phyloP scores from a whole-genome alignment of 441 rosid species.

The Corymbia citriodora region DNA sequence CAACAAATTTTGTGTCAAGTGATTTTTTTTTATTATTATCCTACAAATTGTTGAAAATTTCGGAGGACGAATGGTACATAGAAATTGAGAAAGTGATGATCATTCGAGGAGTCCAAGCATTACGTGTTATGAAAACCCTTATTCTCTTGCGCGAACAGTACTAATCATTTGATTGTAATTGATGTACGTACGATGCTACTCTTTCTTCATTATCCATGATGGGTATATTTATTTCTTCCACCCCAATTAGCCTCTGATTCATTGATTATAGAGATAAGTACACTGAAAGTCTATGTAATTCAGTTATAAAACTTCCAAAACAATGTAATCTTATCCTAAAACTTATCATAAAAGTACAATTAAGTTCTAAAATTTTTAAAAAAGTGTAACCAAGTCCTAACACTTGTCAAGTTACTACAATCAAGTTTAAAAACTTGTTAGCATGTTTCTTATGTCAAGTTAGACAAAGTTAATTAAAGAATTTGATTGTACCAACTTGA shows the following conservation, averaged over 20 bases:
- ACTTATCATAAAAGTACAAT: too few relatives aligned
- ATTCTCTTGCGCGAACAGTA: neutral
- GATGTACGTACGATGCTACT: neutral
- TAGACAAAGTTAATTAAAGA: too few relatives aligned
- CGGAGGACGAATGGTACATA: neutral
- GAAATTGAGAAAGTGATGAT: neutral
- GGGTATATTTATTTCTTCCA: neutral
- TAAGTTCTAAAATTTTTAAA: too few relatives aligned
- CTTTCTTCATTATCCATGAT: neutral
- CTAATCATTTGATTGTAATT: neutral
- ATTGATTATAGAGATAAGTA: neutral
- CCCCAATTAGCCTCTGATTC: neutral
- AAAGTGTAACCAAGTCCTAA: too few relatives aligned
- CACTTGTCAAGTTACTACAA: too few relatives aligned
- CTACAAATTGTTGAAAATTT: neutral
- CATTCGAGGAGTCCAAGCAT: neutral
- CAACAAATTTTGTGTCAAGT: neutral
- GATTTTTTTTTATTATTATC: neutral
- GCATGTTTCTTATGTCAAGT: accelerated
- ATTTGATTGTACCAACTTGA: too few relatives aligned
- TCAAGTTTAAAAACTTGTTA: too few relatives aligned
- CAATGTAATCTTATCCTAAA: too few relatives aligned
- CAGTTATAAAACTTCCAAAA: too few relatives aligned
- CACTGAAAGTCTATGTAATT: too few relatives aligned
- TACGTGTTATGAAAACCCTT: neutral